Evolutionary conservation across 306 rosid species (phyloP).

Genomic region (Gynostemma pentaphyllum): DNA sequence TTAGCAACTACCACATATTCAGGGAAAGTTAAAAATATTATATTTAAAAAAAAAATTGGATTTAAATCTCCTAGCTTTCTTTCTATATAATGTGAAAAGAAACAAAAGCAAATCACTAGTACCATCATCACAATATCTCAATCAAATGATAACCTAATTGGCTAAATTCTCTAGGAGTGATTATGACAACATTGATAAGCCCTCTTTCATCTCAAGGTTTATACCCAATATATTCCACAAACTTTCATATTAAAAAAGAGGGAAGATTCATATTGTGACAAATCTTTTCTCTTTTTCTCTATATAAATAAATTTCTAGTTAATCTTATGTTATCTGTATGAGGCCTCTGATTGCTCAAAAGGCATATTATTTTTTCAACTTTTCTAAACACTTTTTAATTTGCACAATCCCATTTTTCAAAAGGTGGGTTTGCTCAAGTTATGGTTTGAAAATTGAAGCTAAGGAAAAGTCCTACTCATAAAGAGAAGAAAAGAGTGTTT

Average conservation of each 20-base stretch:
- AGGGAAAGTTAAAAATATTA: neutral
- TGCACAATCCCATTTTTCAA: neutral
- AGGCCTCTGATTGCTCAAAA: neutral
- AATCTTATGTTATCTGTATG: neutral
- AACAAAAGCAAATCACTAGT: neutral
- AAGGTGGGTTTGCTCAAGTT: neutral
- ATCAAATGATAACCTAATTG: neutral
- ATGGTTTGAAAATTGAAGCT: neutral
- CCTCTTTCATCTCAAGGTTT: neutral
- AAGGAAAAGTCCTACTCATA: neutral
- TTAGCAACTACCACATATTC: too few species aligned
- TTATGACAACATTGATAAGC: neutral
- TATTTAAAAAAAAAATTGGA: neutral
- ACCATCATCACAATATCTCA: neutral
- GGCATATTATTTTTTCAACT: neutral
- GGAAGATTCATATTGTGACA: neutral
- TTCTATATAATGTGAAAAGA: neutral
- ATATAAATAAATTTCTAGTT: neutral
- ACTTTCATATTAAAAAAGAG: neutral
- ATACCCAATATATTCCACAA: neutral
- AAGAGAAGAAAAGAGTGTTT: neutral
- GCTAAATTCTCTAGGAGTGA: neutral
- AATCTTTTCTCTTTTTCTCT: neutral
- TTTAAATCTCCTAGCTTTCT: neutral
- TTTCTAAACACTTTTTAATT: neutral